Evolutionary conservation across 2,329 filamentous ascomycete species (phyloP).

Genomic region (Penicillium nordicum): DNA sequence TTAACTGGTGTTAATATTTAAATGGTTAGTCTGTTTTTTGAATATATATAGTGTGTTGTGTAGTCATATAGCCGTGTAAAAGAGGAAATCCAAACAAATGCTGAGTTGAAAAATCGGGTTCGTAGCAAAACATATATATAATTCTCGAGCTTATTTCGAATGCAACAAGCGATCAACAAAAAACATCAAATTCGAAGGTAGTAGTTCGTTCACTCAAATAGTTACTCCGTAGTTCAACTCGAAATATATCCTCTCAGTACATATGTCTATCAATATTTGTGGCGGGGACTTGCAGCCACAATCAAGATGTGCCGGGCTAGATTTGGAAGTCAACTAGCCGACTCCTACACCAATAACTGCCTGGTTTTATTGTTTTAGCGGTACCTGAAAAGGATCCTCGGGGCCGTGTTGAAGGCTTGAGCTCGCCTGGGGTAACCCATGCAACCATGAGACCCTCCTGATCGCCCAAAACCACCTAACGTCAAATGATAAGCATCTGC

Average conservation of each 20-base stretch:
- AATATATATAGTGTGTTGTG: not conserved
- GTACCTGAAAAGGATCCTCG: conserved; percentile 1
- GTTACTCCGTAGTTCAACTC: not conserved
- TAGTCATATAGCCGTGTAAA: too few species aligned
- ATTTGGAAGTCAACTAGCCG: not conserved
- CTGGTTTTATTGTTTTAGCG: not conserved
- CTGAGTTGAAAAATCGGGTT: not conserved
- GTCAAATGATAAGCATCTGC: not conserved
- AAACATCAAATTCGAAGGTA: not conserved
- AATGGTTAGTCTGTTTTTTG: not conserved
- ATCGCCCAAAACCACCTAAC: not conserved
- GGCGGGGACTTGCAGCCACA: conserved; percentile 1
- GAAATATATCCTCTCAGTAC: not conserved
- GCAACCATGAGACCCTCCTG: not conserved
- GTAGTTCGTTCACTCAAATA: not conserved
- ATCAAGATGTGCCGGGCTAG: not conserved
- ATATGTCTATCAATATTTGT: not conserved
- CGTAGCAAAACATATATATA: not conserved
- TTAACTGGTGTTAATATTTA: not conserved
- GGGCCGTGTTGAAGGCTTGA: conserved; percentile 1
- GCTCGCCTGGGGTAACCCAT: conserved; percentile 1
- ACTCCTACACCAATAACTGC: not conserved
- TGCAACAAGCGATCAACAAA: not conserved
- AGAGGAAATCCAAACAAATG: not conserved
- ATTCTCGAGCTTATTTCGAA: not conserved